Conservation (phyloP, 116 monocot genomes). For the Iris pallida region DNA sequence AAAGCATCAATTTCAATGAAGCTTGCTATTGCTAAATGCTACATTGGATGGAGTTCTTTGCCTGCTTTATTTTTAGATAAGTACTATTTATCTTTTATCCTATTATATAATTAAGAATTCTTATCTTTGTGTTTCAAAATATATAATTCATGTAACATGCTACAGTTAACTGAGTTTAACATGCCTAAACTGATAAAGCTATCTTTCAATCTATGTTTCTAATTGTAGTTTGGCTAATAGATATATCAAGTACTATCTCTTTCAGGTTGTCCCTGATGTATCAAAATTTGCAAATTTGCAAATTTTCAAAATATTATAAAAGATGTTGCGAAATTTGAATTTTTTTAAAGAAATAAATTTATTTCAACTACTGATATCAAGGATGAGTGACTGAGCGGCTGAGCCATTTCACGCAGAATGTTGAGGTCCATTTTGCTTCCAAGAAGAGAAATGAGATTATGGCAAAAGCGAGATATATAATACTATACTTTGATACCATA, state of each 20-base stretch:
- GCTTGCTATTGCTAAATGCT: too few relatives aligned
- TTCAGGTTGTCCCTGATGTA: constrained; percentile 82
- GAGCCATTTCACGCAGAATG: constrained; percentile 65
- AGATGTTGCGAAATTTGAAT: constrained; percentile 72
- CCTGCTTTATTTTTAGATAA: too few relatives aligned
- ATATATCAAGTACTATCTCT: constrained; percentile 9
- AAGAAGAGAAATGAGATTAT: constrained; percentile 78
- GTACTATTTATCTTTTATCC: too few relatives aligned
- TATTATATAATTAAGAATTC: too few relatives aligned
- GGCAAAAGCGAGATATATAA: constrained; percentile 60
- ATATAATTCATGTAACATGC: background rate
- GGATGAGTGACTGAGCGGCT: constrained; percentile 47
- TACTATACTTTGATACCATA: constrained; percentile 53
- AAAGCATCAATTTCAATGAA: too few relatives aligned
- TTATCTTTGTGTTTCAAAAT: too few relatives aligned
- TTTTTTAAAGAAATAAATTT: constrained; percentile 55
- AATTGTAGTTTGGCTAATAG: background rate
- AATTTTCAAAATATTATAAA: constrained; percentile 71
- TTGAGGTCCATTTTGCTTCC: constrained; percentile 88
- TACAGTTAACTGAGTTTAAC: too few relatives aligned
- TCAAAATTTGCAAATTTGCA: constrained; percentile 59
- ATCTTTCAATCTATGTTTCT: background rate
- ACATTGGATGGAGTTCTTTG: too few relatives aligned
- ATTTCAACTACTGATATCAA: constrained; percentile 53
- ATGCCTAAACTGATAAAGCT: too few relatives aligned